These are phyloP conservation scores for Kockiozyma suomiensis DNA, from an alignment of 805 yeast species.

Conservation along the genomic window DNA sequence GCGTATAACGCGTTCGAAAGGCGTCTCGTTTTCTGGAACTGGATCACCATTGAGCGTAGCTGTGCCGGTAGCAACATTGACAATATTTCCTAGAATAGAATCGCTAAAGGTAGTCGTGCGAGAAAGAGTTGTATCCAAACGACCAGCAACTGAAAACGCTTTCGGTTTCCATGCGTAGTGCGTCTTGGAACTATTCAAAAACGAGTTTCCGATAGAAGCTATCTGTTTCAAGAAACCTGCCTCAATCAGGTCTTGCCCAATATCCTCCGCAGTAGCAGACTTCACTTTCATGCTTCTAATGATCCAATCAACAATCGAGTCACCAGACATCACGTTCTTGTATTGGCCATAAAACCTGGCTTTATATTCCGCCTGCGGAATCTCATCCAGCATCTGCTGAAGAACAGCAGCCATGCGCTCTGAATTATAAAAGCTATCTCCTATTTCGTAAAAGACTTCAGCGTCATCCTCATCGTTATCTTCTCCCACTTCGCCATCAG, in stretches of 20 bases:
- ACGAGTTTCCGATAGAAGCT: constrained; percentile 42
- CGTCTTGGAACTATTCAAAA: constrained; percentile 74
- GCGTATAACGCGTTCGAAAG: constrained; percentile 53
- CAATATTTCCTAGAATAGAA: constrained; percentile 28
- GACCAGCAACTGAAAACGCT: constrained; percentile 56
- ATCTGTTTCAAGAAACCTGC: constrained; percentile 29
- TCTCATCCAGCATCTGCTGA: constrained; percentile 48
- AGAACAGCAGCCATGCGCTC: constrained; percentile 51
- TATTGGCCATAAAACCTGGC: constrained; percentile 69
- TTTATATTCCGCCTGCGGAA: constrained; percentile 58
- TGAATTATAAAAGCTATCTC: constrained; percentile 42
- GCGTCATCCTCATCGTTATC: constrained; percentile 24
- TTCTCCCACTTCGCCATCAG: constrained; percentile 3
- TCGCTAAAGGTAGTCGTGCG: neutral
- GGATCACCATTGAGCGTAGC: neutral
- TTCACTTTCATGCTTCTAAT: constrained; percentile 50
- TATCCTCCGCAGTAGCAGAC: constrained; percentile 62
- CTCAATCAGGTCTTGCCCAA: constrained; percentile 71
- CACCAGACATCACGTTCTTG: constrained; percentile 62
- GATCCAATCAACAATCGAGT: constrained; percentile 62
- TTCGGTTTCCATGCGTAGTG: constrained; percentile 79
- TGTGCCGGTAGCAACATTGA: constrained; percentile 34
- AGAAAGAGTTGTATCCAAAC: constrained; percentile 26
- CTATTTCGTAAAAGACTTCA: constrained; percentile 33
- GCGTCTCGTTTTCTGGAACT: constrained; percentile 51